A percentile compares a stretch with the other conserved stretches of the same genome.
phyloP scores from a whole-genome alignment of 257 asterid species.

The Nicotiana tomentosiformis region DNA sequence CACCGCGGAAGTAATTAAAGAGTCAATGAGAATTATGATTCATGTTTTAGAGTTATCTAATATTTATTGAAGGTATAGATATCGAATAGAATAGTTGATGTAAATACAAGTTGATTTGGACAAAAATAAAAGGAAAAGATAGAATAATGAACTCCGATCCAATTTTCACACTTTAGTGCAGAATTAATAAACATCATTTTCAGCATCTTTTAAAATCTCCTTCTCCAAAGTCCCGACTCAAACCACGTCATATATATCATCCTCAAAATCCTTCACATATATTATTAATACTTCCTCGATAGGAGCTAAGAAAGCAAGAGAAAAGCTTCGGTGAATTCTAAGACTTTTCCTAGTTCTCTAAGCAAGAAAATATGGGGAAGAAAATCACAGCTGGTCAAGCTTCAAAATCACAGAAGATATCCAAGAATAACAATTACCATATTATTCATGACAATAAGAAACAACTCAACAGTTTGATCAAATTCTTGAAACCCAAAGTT shows the following conservation, averaged over 20 bases:
- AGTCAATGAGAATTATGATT: too few species aligned
- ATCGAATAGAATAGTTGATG: too few species aligned
- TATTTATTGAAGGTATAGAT: too few species aligned
- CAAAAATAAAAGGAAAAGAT: too few species aligned
- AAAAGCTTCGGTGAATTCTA: neutral
- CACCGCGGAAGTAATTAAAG: too few species aligned
- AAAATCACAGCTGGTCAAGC: slow-evolving; percentile 18
- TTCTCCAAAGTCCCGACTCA: neutral
- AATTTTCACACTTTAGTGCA: slow-evolving; percentile 16
- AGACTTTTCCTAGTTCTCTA: slow-evolving; percentile 13
- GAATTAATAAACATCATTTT: slow-evolving; percentile 18
- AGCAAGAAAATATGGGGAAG: slow-evolving; percentile 31
- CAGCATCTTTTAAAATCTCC: slow-evolving; percentile 29
- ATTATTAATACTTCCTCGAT: slow-evolving; percentile 20
- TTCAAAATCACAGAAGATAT: slow-evolving; percentile 11
- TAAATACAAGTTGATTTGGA: too few species aligned
- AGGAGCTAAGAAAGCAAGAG: slow-evolving; percentile 10
- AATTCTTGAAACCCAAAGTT: slow-evolving; percentile 42
- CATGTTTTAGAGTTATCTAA: too few species aligned
- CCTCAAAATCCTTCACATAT: neutral
- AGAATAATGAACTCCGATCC: slow-evolving; percentile 1
- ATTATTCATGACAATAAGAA: slow-evolving; percentile 21
- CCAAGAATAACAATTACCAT: slow-evolving; percentile 8
- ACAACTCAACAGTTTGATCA: slow-evolving; percentile 26
- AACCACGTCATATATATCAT: neutral